Base-by-base conservation (phyloP, 2,329 filamentous ascomycete species). In the Monosporascus sp. region DNA sequence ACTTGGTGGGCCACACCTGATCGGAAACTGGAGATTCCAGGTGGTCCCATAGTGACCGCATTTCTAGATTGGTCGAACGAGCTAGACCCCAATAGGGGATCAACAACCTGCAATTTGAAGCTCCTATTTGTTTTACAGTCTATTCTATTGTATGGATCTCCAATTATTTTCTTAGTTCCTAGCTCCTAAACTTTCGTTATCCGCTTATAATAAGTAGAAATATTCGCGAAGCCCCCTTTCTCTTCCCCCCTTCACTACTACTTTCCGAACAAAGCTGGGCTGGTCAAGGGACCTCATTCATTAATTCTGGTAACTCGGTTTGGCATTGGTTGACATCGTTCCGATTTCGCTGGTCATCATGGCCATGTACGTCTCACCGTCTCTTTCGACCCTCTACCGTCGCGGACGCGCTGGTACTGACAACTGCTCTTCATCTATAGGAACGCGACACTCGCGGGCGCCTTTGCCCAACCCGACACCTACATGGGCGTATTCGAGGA, bases 401-500 rank as follows among this genome's bases (percentile, higher is more conserved):
- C 18, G 27, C 44, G 20, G 45, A 41, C 31, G 27, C 51, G 53
- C 41, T 24, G 27, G 36, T 34, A 47, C 48, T 50, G 36, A 47
- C 31, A 6, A 42, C 25, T 25, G 41, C 27, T n/a, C n/a, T 47
- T 37, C 52, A 61, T 54, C 58, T 49, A 50, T 52, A 80, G 78
- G 54, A 83, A 82, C 68, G 71, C 77, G 61, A 83, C 80, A 54
- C 68, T 75, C 52, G 59, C 66, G 47, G 68, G 68, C 55, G 69
- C 70, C 57, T 70, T 79, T 51, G 78, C 75, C 70, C 71, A 76
- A 59, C 73, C 75, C 45, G 70, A 74, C 55, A 74, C 75, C 61
- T 83, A 83, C 67, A 72, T 81, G 41, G 74, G 71, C 60, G 80
- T 86, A 57, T 78, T 83, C 65, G 80, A 85, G 58, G 81, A 85